A percentile compares a stretch with the other conserved stretches of the same genome.
Evolutionary conservation across 1,139 yeast genomes (phyloP).

Genomic region (Hyphopichia pseudoburtonii): DNA sequence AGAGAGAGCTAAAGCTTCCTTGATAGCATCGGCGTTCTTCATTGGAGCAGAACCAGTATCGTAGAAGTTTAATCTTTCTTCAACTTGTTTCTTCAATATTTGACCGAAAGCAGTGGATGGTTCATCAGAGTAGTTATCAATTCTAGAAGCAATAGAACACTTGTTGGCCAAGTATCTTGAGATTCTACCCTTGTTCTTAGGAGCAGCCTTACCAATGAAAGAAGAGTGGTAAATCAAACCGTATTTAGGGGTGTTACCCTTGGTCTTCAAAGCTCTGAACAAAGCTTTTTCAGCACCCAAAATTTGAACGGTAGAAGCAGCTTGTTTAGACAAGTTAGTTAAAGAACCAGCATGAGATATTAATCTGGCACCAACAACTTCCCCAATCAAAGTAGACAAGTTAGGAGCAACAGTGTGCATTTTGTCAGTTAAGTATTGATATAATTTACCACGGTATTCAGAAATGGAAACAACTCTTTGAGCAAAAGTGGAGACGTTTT

Average conservation of each 20-base stretch:
- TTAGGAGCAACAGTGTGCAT: constrained; percentile 99
- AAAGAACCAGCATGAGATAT: constrained; percentile 97
- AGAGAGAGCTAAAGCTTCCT: constrained; percentile 77
- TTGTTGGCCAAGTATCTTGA: constrained; percentile 98
- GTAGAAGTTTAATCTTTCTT: constrained; percentile 93
- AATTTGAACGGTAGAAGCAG: constrained; percentile 98
- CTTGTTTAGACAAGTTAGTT: constrained; percentile 92
- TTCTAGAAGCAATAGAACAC: constrained; percentile 98
- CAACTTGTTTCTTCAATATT: constrained; percentile 92
- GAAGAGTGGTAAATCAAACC: constrained; percentile 97
- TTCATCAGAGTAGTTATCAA: constrained; percentile 90
- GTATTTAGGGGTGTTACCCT: constrained; percentile 97
- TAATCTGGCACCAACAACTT: constrained; percentile 96
- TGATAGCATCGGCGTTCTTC: constrained; percentile 93
- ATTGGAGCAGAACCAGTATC: constrained; percentile 96
- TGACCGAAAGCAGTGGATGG: constrained; percentile 86
- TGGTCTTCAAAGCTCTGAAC: constrained; percentile 96
- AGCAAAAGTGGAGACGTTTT: constrained; percentile 85
- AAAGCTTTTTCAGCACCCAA: constrained; percentile 99
- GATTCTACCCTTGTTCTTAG: constrained; percentile 97
- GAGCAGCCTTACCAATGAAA: constrained; percentile 94
- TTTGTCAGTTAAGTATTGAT: constrained; percentile 84
- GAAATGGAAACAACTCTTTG: constrained; percentile 93
- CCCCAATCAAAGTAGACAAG: constrained; percentile 93
- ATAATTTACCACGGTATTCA: constrained; percentile 90